Conservation (phyloP, 805 yeast genomes). For the Blastobotrys mokoenaii region DNA sequence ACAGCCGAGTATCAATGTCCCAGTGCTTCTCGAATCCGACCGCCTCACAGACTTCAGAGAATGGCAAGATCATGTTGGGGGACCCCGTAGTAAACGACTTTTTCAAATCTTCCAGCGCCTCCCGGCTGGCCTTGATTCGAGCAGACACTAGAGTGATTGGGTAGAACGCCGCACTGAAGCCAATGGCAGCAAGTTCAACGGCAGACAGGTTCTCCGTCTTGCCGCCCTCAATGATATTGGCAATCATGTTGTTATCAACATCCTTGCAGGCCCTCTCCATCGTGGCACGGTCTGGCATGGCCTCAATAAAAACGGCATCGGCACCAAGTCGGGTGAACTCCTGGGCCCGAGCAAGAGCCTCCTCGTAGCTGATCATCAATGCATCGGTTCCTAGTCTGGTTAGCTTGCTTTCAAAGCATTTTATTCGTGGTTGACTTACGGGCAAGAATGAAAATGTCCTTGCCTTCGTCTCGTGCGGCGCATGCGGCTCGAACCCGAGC, state of each 20-base stretch:
- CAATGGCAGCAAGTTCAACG: slow-evolving; percentile 5
- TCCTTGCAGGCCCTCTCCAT: slow-evolving; percentile 5
- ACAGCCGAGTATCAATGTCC: slow-evolving; percentile 2
- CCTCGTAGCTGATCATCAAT: slow-evolving; percentile 7
- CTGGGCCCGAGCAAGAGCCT: slow-evolving; percentile 5
- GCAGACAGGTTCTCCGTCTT: slow-evolving; percentile 10
- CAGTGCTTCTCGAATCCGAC: slow-evolving; percentile 8
- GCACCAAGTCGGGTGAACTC: slow-evolving; percentile 9
- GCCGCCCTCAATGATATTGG: slow-evolving; percentile 11
- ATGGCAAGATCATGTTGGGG: slow-evolving; percentile 6
- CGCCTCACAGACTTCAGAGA: slow-evolving; percentile 6
- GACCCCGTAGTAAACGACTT: slow-evolving; percentile 5
- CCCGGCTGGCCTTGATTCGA: slow-evolving; percentile 9
- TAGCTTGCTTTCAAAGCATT: no score
- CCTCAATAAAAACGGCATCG: slow-evolving; percentile 9
- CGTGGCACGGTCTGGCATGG: slow-evolving; percentile 8
- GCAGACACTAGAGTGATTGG: slow-evolving; percentile 8
- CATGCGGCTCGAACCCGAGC: slow-evolving; percentile 8
- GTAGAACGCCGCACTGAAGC: slow-evolving; percentile 9
- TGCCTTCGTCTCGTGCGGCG: slow-evolving; percentile 6
- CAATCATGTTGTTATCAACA: slow-evolving; percentile 5
- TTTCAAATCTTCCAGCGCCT: slow-evolving; percentile 6
- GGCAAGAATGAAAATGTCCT: slow-evolving; percentile 8
- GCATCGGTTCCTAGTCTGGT: slow-evolving; percentile 6
- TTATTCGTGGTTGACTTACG: no score